phyloP scores from a whole-genome alignment of 73 alveolate species.

The Paraurostyla sp. region DNA sequence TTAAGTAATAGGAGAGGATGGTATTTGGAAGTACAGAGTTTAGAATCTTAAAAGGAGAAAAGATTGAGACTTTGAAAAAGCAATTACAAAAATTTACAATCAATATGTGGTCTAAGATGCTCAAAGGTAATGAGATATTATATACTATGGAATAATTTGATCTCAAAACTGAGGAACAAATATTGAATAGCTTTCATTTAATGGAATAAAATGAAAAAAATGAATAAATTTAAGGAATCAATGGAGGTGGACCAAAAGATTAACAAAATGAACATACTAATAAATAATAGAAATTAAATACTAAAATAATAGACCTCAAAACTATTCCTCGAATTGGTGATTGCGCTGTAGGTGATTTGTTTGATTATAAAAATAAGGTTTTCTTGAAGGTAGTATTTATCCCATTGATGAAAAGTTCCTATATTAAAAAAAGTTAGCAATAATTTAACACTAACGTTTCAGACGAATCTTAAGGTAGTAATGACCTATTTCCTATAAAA shows the following conservation, averaged over 20 bases:
- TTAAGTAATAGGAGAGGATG: neutral
- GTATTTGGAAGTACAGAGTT: conserved; percentile 54
- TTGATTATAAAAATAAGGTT: conserved; percentile 20
- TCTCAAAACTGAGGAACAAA: neutral
- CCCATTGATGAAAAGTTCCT: conserved; percentile 6
- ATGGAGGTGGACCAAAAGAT: neutral
- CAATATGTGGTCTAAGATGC: conserved; percentile 41
- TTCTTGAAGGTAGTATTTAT: conserved; percentile 6
- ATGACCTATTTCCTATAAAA: neutral
- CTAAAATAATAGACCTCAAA: neutral
- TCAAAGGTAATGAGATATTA: neutral
- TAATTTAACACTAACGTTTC: neutral
- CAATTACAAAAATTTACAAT: neutral
- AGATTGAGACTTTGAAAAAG: neutral
- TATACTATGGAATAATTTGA: neutral
- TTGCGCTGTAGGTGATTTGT: conserved; percentile 22
- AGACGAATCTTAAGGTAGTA: neutral
- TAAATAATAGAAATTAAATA: neutral
- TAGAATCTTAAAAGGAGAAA: neutral
- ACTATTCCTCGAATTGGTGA: neutral
- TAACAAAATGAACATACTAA: neutral
- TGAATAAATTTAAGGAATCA: neutral
- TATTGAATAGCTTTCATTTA: neutral
- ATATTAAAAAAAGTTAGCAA: neutral
- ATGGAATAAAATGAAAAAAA: too few relatives aligned